phyloP scores from a whole-genome alignment of 805 yeast species.

The Metschnikowia anglica region DNA sequence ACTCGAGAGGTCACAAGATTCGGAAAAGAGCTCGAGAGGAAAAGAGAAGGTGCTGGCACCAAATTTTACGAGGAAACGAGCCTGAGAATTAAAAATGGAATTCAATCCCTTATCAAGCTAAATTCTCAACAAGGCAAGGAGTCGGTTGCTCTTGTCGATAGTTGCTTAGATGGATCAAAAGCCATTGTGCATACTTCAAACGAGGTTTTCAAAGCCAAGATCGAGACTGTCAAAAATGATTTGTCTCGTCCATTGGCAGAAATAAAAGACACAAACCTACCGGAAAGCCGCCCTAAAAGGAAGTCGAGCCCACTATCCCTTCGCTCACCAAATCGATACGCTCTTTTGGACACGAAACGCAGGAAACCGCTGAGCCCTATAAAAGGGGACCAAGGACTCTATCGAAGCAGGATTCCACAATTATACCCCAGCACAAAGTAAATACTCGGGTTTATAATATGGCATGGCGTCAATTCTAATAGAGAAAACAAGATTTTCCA shows the following conservation, averaged over 20 bases:
- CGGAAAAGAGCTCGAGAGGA: not conserved
- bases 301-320: not conserved
- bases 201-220: conserved; percentile 2
- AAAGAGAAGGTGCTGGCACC: conserved; percentile 7
- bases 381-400: conserved; percentile 5
- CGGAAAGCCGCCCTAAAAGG: conserved; percentile 5
- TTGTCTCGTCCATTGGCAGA: conserved; percentile 1
- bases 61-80: not conserved
- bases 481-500: not conserved
- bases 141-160: not conserved
- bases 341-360: conserved; percentile 10
- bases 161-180: conserved; percentile 1
- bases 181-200: not conserved
- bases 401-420: conserved; percentile 18
- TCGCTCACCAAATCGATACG: conserved; percentile 3
- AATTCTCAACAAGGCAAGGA: not conserved
- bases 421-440: conserved; percentile 8
- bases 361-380: conserved; percentile 12
- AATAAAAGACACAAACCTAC: not conserved
- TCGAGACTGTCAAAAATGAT: conserved; percentile 1
- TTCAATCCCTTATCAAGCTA: not conserved
- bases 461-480: not conserved
- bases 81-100: not conserved
- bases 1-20: not conserved
- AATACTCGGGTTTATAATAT: too few species aligned